Evolutionary conservation across 1,284 basidiomycete genomes (phyloP), one percentile per base, ranked within the genome.

Genomic region (Phlebopus sp.): DNA sequence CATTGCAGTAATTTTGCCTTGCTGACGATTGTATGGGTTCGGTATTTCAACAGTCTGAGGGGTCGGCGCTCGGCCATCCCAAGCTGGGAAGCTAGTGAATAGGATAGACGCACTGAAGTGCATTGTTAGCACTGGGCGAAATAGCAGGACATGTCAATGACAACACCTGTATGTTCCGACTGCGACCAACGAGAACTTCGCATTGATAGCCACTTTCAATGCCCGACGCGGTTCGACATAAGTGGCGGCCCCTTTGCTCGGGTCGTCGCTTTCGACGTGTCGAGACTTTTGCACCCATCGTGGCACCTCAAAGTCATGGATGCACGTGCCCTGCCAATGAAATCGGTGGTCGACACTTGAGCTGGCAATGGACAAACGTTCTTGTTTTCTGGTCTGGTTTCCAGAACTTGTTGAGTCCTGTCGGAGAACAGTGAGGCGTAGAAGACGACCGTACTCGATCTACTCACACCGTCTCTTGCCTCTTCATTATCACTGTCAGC

Each of bases 101-200:
- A 83, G 77, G 21, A 90, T 70, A 14, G 72, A 71, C 15, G 85
- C 86, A 48, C 83, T 86, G 46, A 17, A 37, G 31, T 11, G 42
- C 4, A 35, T 41, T 11, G 2, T 40, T 15, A 42, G 37, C 31
- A 46, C 44, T 21, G 38, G 36, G 51, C 42, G 4, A 40, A 29
- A 41, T 4, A 23, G 10, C 19, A 11, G 44, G 4, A 47, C 29
- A 32, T 35, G 15, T 18, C 44, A 10, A 53, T 39, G 35, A 48
- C 66, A 76, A 53, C 49, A 90, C 85, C 84, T 78, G 18, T 76
- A 71, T 11, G 86, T 87, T 2, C 95, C 95, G 17, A 95, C 74
- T 1, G 92, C 91, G 37, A 93, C 75, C 42, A 96, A 66, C 25
- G 92, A 94, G 60, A 97, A 93, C 56, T 83, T 86, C 15, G 77